A percentile compares a stretch with the other conserved stretches of the same genome.
Conservation (phyloP, 2,329 filamentous ascomycete species). For the Zymoseptoria brevis region DNA sequence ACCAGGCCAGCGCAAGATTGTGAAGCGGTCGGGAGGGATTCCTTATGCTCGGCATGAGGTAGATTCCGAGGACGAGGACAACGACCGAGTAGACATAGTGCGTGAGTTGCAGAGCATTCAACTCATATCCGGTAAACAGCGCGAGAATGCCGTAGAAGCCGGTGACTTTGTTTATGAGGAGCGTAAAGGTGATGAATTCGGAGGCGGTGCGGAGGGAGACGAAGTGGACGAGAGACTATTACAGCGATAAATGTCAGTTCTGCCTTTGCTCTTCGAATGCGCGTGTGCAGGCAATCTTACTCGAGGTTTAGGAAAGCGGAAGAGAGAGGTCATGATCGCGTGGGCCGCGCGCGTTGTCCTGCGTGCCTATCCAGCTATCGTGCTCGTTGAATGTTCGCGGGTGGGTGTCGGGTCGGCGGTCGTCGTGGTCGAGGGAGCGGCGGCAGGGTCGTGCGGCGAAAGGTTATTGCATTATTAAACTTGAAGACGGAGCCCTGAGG, state of each 20-base stretch:
- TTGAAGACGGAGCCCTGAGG: not conserved
- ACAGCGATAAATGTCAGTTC: not conserved
- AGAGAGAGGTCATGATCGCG: conserved; percentile 1
- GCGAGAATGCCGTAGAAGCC: conserved; percentile 86
- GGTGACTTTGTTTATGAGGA: conserved; percentile 87
- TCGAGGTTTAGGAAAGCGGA: conserved; percentile 13
- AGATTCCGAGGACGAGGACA: conserved; percentile 58
- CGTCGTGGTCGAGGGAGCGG: not conserved
- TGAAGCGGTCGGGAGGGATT: conserved; percentile 53
- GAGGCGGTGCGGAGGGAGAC: conserved; percentile 81
- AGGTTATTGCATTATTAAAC: not conserved
- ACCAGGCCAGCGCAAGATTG: conserved; percentile 71
- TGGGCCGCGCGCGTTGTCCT: not conserved
- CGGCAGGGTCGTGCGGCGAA: not conserved
- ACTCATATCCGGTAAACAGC: conserved; percentile 74
- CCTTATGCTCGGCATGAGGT: conserved; percentile 72
- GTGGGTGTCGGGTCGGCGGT: not conserved
- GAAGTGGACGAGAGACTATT: conserved; percentile 72
- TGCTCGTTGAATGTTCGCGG: not conserved
- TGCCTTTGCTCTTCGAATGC: not conserved
- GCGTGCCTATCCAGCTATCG: not conserved
- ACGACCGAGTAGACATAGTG: conserved; percentile 85
- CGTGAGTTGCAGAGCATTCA: conserved; percentile 74
- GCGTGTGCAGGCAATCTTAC: conserved; percentile 5
- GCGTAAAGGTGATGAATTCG: conserved; percentile 72